Evolutionary conservation across 176 grass and related monocot species (phyloP), one percentile per base, ranked within the genome.

Genomic region (Avena sativa): DNA sequence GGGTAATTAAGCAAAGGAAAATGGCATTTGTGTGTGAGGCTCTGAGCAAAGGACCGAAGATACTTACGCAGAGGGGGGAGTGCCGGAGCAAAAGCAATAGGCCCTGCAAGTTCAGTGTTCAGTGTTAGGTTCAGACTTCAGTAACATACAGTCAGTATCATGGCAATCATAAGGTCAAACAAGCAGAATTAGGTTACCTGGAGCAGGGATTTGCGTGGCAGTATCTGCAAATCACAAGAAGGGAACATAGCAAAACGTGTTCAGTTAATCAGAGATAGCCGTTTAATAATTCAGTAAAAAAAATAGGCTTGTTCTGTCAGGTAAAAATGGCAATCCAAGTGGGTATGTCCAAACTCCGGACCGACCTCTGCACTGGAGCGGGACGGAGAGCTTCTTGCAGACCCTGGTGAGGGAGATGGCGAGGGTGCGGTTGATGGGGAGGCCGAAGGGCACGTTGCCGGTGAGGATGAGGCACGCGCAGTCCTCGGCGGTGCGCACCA

Each of bases 341-440:
- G 36, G 36, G 36, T 34, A 3, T 46, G 44, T 46, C 44, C 44
- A 46, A 8, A 46, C 32, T 34, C 32, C 7, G 59, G 0, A 83
- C 72, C 0, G 46, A 97, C 95, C 95, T 98, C 90, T 80, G 92
- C 96, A 98, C 25, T 93, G 62, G 74, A 98, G 65, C 6, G 97
- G 97, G 71, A 96, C 97, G 16, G 97, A 94, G 83, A 23, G 61
- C 4, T 86, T 88, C 6, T 86, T 78, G 80, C 97, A 98, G 20
- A 91, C 12, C 73, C 11, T 93, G 49, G 97, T 83, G 23, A 98
- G 79, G 51, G 93, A 91, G 83, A 98, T 78, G 74, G 94, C 90
- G 28, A 98, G 80, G 15, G 89, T 89, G 74, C 94, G 92, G 85
- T 94, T 98, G 88, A 98, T 93, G 63, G 97, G 97, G 49, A 98